Conservation (phyloP, 345 rosid species). For the Erysimum cheiranthoides region DNA sequence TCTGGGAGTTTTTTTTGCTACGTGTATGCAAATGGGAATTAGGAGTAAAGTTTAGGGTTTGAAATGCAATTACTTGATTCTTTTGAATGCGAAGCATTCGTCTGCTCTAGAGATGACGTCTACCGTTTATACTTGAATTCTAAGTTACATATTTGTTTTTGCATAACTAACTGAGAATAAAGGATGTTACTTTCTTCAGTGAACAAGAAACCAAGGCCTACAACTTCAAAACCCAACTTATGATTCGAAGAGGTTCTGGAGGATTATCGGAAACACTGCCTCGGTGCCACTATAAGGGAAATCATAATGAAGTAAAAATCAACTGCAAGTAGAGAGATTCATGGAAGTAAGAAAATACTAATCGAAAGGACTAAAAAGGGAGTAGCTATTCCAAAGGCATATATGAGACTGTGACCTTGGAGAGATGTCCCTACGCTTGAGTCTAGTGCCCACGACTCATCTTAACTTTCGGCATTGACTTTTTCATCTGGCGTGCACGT, state of each 20-base stretch:
- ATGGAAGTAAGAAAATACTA: conserved; percentile 22
- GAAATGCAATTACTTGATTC: background rate
- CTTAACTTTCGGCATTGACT: conserved; percentile 78
- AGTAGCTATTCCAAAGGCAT: conserved; percentile 28
- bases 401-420: conserved; percentile 16
- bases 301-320: conserved; percentile 3
- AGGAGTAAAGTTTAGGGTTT: background rate
- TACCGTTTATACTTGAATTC: background rate
- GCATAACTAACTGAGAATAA: background rate
- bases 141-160: background rate
- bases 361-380: conserved; percentile 13
- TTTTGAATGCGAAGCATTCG: background rate
- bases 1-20: background rate
- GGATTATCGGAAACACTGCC: conserved; percentile 20
- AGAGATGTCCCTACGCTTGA: conserved; percentile 22
- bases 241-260: conserved; percentile 23
- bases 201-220: conserved; percentile 17
- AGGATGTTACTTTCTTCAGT: conserved; percentile 14
- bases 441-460: conserved; percentile 76
- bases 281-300: conserved; percentile 27
- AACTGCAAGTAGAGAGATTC: conserved; percentile 23
- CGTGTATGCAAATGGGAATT: background rate
- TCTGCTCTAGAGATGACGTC: background rate
- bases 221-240: conserved; percentile 10
- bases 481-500: conserved; percentile 85